A percentile compares a stretch with the other conserved stretches of the same genome.
These are phyloP conservation scores for Hypoxylon lenormandii DNA, from an alignment of 495 filamentous ascomycete genomes.

Conservation along the genomic window DNA sequence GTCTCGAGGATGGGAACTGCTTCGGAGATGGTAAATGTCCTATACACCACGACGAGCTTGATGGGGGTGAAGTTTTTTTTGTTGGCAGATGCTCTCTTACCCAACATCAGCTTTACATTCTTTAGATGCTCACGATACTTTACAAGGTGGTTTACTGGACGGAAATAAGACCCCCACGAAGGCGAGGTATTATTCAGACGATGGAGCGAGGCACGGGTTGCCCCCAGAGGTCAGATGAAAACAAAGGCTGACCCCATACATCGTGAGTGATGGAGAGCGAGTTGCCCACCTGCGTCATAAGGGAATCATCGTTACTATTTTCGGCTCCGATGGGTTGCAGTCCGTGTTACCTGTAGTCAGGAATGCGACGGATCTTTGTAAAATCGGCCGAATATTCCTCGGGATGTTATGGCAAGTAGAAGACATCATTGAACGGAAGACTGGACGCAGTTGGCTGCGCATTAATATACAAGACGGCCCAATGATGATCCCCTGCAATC, in stretches of 20 bases:
- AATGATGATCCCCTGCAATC: neutral
- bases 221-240: neutral
- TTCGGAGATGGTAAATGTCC: no score
- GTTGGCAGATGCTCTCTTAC: neutral
- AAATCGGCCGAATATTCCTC: conserved; percentile 8
- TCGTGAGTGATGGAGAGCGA: neutral
- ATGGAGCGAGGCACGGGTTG: neutral
- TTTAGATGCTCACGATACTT: neutral
- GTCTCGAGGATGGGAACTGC: no score
- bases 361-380: conserved; percentile 15
- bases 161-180: no score
- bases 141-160: no score
- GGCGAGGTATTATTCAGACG: conserved; percentile 1
- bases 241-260: conserved; percentile 2
- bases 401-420: neutral
- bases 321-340: conserved; percentile 31
- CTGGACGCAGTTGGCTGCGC: neutral
- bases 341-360: conserved; percentile 7
- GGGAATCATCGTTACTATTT: conserved; percentile 26
- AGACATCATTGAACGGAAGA: neutral
- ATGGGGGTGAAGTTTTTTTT: no score
- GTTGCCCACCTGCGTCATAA: conserved; percentile 29
- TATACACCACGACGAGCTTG: no score
- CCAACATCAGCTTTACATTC: neutral
- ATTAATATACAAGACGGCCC: conserved; percentile 4